These are phyloP conservation scores for Ustilago lituana DNA, from an alignment of 1,284 basidiomycete species.

Conservation along the genomic window DNA sequence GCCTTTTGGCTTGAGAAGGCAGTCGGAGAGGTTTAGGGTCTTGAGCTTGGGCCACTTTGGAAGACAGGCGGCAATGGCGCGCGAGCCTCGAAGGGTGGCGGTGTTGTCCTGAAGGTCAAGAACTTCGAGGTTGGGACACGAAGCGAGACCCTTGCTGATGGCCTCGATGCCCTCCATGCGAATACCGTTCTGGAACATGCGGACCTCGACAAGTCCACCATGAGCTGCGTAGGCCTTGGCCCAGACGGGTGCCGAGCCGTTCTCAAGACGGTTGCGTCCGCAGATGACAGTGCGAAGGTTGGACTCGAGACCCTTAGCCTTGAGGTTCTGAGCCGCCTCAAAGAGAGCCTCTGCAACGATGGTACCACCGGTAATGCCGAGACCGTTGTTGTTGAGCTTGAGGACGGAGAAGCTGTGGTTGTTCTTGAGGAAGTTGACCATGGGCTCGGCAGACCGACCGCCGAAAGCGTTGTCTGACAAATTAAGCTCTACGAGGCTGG, in stretches of 20 bases:
- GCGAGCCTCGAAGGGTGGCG: slow-evolving; percentile 78
- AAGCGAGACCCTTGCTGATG: slow-evolving; percentile 78
- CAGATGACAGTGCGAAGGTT: slow-evolving; percentile 86
- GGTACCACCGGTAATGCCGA: slow-evolving; percentile 88
- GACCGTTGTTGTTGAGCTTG: slow-evolving; percentile 95
- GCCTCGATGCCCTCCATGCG: slow-evolving; percentile 90
- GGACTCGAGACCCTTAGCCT: slow-evolving; percentile 75
- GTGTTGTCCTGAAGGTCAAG: slow-evolving; percentile 98
- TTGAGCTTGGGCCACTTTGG: slow-evolving; percentile 76
- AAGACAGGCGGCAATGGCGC: slow-evolving; percentile 80
- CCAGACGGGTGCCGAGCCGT: slow-evolving; percentile 85
- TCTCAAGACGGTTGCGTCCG: slow-evolving; percentile 92
- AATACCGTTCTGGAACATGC: slow-evolving; percentile 97
- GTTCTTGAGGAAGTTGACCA: slow-evolving; percentile 79
- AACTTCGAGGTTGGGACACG: slow-evolving; percentile 76
- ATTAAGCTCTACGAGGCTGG: slow-evolving; percentile 84
- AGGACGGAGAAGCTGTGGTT: slow-evolving; percentile 78
- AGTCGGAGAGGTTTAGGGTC: slow-evolving; percentile 89
- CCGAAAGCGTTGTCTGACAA: slow-evolving; percentile 97
- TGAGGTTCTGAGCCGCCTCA: slow-evolving; percentile 78
- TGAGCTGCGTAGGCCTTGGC: slow-evolving; percentile 88
- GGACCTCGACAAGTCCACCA: slow-evolving; percentile 79
- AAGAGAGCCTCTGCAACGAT: slow-evolving; percentile 86
- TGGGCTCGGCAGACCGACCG: slow-evolving; percentile 91
- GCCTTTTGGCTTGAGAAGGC: slow-evolving; percentile 78